Evolutionary conservation across 2,329 filamentous ascomycete genomes (phyloP), one percentile per base, ranked within the genome.

Genomic region (Chaetomiaceae sp.): DNA sequence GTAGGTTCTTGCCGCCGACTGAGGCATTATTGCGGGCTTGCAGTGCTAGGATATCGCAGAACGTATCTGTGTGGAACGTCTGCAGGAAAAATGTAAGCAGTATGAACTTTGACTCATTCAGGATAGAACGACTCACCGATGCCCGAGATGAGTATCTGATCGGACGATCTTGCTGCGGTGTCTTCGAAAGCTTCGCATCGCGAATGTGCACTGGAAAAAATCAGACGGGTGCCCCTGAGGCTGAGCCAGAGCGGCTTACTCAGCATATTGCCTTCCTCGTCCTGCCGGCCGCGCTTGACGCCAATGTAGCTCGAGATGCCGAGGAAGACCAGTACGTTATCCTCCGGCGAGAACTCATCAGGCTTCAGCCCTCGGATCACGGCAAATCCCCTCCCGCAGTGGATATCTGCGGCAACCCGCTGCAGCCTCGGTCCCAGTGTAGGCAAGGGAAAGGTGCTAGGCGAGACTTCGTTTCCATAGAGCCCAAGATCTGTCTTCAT

Each of bases 61-160:
- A 76, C 58, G 82, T 80, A 66, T 89, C 85, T 32, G 82, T 88
- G 69, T 89, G 86, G 67, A 89, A 89, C 13, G 78, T 79, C 81
- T 84, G 14, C n/a, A n/a, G 13, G 25, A 13, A n/a, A n/a, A n/a
- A n/a, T n/a, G 33, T 49, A 11, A 45, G 32, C 8, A 23, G 10
- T 1, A 8, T n/a, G 29, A 4, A 21, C n/a, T 3, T 23, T n/a
- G 11, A n/a, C n/a, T 6, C 7, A 2, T 0, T 18, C 2, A 14
- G 9, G 14, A 3, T 4, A 8, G 16, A 5, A 16, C 6, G 10
- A 32, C 56, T 55, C 23, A 61, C 60, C 16, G 60, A 62, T 37
- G 60, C 55, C 23, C 60, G 52, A 0, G 57, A 49, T 1, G 60
- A 62, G 43, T 62, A 62, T 29, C 60, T 30, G 2, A 40, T 62